phyloP scores from a whole-genome alignment of 306 rosid species.

The Glycine soja region DNA sequence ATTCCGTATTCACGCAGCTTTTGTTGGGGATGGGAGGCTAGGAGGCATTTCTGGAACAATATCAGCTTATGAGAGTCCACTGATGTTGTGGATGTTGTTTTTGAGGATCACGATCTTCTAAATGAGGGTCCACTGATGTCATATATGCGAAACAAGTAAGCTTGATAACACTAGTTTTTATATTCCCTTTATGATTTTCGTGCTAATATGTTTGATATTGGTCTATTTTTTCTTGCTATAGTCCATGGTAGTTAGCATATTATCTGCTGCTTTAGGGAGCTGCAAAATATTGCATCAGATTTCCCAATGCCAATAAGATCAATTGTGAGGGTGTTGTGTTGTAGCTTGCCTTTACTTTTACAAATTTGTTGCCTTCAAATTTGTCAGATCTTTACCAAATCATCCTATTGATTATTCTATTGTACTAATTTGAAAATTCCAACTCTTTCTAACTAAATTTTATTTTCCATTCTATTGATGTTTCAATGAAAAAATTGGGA shows the following conservation, averaged over 20 bases:
- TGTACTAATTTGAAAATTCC: constrained; percentile 18
- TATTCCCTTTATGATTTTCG: constrained; percentile 42
- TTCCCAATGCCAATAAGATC: neutral
- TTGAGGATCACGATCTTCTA: constrained; percentile 85
- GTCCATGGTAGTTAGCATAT: too few relatives aligned
- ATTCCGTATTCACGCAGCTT: constrained; percentile 85
- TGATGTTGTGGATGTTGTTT: constrained; percentile 79
- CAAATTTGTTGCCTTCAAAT: too few relatives aligned
- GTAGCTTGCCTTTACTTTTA: neutral
- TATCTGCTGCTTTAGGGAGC: too few relatives aligned
- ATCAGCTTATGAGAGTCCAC: constrained; percentile 90
- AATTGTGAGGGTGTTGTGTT: constrained; percentile 12
- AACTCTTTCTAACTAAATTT: neutral
- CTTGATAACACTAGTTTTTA: constrained; percentile 8
- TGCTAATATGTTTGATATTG: too few relatives aligned
- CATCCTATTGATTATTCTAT: neutral
- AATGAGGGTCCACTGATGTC: constrained; percentile 82
- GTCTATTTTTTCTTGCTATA: too few relatives aligned
- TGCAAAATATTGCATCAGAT: neutral
- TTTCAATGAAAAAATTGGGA: constrained; percentile 6
- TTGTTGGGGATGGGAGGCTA: constrained; percentile 88
- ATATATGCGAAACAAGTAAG: constrained; percentile 77
- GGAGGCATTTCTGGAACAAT: constrained; percentile 97
- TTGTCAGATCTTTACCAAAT: neutral
- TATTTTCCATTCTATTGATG: constrained; percentile 3